Evolutionary conservation across 768 basidiomycete species (phyloP), one percentile per base, ranked within the genome.

Genomic region (Trametes maxima): DNA sequence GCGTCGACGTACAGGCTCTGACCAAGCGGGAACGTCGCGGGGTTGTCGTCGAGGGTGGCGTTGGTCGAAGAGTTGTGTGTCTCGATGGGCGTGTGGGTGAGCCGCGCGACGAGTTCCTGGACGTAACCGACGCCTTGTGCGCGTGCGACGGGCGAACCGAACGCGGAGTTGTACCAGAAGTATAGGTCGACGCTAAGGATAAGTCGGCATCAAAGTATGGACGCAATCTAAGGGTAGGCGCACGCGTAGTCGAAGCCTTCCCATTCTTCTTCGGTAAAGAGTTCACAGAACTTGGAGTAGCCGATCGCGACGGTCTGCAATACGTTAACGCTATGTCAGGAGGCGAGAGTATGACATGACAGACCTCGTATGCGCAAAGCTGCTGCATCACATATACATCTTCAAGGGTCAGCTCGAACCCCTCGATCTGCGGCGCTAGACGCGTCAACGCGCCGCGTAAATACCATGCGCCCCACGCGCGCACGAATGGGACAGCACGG

Each of bases 201-300:
- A 13, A 8, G 33, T 55, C 16, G 16, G 37, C 13, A 49, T 28
- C 3, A 36, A 13, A 25, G 22, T 21, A 22, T 6, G 22, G 11
- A 13, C 13, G 22, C 3, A 25, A 13, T 21, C 22, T 11, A 22
- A 24, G 36, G 21, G 17, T 2, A 4, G 36, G 19, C 88, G 58
- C 65, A 92, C 85, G 89, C 80, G 63, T 97, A 96, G 71, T 92
- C 83, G 72, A 94, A 96, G 0, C 93, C 93, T 70, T 91, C 87
- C 95, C 94, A 98, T 74, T 97, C 95, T 46, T 92, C 86, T 67
- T 89, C 82, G 0, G 92, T 94, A 74, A 98, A 98, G 3, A 97
- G 77, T 56, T 87, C 86, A 64, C 94, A 98, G 76, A 95, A 98
- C 64, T 86, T 88, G n/a, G 92, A 94, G 70, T 93, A 95, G 11